Conservation (phyloP, 345 rosid species). For the Clausena lansium region DNA sequence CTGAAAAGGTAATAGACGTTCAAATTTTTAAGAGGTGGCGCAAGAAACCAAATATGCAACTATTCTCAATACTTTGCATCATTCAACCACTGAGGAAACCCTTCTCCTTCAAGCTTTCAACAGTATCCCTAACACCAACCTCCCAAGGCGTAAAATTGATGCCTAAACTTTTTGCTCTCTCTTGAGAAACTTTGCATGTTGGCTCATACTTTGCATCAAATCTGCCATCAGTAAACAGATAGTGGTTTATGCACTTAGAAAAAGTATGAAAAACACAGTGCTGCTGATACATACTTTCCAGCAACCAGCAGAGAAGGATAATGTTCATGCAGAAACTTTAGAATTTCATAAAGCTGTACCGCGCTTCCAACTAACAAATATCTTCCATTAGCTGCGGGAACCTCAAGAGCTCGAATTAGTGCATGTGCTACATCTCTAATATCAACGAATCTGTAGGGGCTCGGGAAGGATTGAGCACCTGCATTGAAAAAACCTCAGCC, state of each 20-base stretch:
- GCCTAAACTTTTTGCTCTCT: conserved; percentile 44
- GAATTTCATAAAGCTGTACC: conserved; percentile 9
- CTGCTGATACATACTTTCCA: neutral
- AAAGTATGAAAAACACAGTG: neutral
- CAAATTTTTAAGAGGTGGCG: neutral
- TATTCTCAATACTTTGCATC: neutral
- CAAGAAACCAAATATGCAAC: neutral
- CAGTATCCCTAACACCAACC: conserved; percentile 54
- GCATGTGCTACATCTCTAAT: conserved; percentile 54
- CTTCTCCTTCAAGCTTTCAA: conserved; percentile 60
- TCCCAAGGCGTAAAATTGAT: conserved; percentile 51
- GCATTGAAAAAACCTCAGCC: neutral
- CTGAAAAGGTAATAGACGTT: neutral
- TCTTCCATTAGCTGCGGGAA: conserved; percentile 47
- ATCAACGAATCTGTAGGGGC: conserved; percentile 38
- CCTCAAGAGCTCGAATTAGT: conserved; percentile 53
- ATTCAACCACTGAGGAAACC: conserved; percentile 20
- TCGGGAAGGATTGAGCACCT: conserved; percentile 21
- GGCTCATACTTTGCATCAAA: conserved; percentile 30
- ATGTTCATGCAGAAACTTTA: conserved; percentile 27
- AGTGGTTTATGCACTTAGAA: no score
- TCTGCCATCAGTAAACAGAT: conserved; percentile 25
- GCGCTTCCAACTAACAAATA: conserved; percentile 28
- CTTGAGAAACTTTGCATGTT: conserved; percentile 41
- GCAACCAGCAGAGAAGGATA: neutral